These are phyloP conservation scores for Gardenia jasminoides DNA, from an alignment of 257 asterid genomes.

Conservation along the genomic window DNA sequence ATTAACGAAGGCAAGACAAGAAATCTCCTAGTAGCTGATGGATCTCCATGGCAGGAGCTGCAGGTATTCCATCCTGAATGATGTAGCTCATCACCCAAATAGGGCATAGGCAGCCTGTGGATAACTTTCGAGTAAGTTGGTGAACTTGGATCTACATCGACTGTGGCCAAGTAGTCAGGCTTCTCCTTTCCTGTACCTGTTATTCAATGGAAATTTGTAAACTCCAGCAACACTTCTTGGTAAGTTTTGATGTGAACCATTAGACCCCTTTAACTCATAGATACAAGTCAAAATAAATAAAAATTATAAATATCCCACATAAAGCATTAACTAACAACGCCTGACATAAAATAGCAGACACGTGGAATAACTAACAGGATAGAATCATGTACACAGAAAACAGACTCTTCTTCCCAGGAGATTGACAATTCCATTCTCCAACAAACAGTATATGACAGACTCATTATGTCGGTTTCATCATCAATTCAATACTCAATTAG, in stretches of 20 bases:
- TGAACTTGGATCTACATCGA: conserved; percentile 84
- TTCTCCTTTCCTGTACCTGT: conserved; percentile 79
- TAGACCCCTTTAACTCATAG: neutral
- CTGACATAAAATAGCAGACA: neutral
- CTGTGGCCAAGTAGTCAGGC: conserved; percentile 93
- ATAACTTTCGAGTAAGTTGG: conserved; percentile 74
- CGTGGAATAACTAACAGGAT: neutral
- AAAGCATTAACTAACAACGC: neutral
- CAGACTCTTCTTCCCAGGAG: neutral
- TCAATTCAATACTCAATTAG: neutral
- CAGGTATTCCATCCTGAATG: conserved; percentile 99
- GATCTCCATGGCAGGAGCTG: conserved; percentile 91
- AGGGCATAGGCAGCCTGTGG: conserved; percentile 95
- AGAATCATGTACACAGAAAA: neutral
- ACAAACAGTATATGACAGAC: neutral
- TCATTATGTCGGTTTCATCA: neutral
- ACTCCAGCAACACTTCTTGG: neutral
- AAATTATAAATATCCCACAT: neutral
- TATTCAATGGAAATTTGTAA: neutral
- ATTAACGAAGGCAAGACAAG: conserved; percentile 86
- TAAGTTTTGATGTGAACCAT: neutral
- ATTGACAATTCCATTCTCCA: neutral
- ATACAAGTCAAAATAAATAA: neutral
- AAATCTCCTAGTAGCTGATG: conserved; percentile 65
- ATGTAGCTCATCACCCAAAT: conserved; percentile 78